Conservation (phyloP, 306 rosid species). For the Cyclanthera cordifolia region DNA sequence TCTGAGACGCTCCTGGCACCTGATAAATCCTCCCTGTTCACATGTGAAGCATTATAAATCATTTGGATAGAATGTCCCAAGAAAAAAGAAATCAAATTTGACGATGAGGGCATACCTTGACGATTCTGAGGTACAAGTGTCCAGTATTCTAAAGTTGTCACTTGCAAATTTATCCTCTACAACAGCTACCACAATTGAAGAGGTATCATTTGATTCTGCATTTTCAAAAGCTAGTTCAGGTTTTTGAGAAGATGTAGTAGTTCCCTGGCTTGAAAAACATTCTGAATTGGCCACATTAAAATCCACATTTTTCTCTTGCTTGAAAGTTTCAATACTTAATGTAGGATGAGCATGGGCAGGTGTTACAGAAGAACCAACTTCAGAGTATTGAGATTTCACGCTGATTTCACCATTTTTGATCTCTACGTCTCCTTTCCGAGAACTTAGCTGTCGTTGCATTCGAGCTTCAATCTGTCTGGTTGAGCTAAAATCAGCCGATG, state of each 20-base stretch:
- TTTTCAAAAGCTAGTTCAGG: slow-evolving; percentile 24
- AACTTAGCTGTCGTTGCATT: slow-evolving; percentile 50
- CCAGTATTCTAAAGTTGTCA: slow-evolving; percentile 22
- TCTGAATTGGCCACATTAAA: slow-evolving; percentile 25
- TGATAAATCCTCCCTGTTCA: slow-evolving; percentile 26
- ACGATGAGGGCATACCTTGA: slow-evolving; percentile 17
- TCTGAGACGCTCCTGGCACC: slow-evolving; percentile 25
- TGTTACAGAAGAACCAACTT: slow-evolving; percentile 29
- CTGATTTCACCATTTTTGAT: slow-evolving; percentile 29
- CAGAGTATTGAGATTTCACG: slow-evolving; percentile 30
- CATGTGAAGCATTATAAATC: slow-evolving; percentile 23
- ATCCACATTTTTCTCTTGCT: slow-evolving; percentile 28
- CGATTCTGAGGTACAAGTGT: slow-evolving; percentile 32
- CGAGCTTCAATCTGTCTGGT: slow-evolving; percentile 41
- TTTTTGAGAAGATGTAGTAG: slow-evolving; percentile 24
- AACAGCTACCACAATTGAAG: slow-evolving; percentile 22
- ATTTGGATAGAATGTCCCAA: slow-evolving; percentile 21
- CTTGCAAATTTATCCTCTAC: slow-evolving; percentile 32
- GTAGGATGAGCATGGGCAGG: slow-evolving; percentile 31
- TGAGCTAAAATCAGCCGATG: slow-evolving; percentile 55
- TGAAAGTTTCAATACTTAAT: slow-evolving; percentile 23
- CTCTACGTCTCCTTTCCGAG: slow-evolving; percentile 38
- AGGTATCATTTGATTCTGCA: slow-evolving; percentile 25
- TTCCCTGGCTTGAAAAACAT: slow-evolving; percentile 21
- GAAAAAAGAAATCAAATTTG: slow-evolving; percentile 5